Conservation (phyloP, 2,329 filamentous ascomycete genomes). For the Eurotiales sp. region DNA sequence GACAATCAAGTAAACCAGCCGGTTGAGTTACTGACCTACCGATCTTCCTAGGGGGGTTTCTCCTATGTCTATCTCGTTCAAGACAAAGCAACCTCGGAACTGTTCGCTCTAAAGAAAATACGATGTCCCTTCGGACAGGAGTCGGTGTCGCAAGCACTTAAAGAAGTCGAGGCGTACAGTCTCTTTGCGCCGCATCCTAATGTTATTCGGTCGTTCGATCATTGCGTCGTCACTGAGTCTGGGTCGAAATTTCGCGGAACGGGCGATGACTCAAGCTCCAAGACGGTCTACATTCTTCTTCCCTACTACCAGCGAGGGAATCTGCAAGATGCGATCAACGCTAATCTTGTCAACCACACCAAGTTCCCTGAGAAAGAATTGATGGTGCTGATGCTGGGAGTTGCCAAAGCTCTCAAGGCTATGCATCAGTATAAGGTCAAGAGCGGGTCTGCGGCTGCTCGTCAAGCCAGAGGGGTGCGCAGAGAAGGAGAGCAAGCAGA, state of each 20-base stretch:
- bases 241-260: conserved; percentile 53
- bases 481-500: conserved; percentile 56
- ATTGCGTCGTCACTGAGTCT: conserved; percentile 72
- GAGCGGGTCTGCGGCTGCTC: conserved; percentile 51
- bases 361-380: conserved; percentile 82
- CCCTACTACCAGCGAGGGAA: conserved; percentile 96
- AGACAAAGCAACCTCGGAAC: conserved; percentile 75
- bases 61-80: conserved; percentile 98
- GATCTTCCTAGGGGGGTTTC: conserved; percentile 71
- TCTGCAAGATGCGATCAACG: conserved; percentile 96
- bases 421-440: conserved; percentile 86
- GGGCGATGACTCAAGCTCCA: conserved; percentile 61
- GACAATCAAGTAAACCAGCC: too few relatives aligned
- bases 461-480: conserved; percentile 54
- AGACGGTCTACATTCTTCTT: conserved; percentile 94
- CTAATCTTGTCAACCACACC: conserved; percentile 93
- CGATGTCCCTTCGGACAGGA: conserved; percentile 96
- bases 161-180: conserved; percentile 94
- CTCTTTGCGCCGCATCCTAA: conserved; percentile 78
- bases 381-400: conserved; percentile 86
- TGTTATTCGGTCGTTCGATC: conserved; percentile 83
- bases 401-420: conserved; percentile 78
- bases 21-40: too few relatives aligned
- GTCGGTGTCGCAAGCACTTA: conserved; percentile 89
- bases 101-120: conserved; percentile 98